A percentile compares a stretch with the other conserved stretches of the same genome.
Evolutionary conservation across 176 grass and related monocot species (phyloP).

Genomic region (Triticum monococcum): DNA sequence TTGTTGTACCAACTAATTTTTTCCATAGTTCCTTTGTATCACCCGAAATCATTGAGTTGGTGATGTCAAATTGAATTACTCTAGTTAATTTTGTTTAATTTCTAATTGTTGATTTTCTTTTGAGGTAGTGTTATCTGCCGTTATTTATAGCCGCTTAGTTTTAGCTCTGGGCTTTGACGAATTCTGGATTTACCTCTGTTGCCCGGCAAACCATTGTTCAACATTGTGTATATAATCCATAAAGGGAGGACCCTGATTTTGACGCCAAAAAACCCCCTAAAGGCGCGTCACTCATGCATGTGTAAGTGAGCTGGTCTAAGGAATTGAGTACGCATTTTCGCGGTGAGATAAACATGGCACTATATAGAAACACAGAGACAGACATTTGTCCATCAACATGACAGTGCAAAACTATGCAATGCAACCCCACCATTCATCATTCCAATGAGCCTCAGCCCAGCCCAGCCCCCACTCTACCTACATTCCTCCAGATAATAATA

Average conservation of each 20-base stretch:
- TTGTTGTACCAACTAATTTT: too few relatives aligned
- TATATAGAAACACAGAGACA: neutral
- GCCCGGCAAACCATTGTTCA: too few relatives aligned
- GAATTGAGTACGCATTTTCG: neutral
- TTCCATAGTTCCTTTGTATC: too few relatives aligned
- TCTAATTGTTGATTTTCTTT: too few relatives aligned
- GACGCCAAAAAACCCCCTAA: neutral
- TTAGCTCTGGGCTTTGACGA: too few relatives aligned
- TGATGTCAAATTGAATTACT: too few relatives aligned
- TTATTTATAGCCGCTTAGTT: too few relatives aligned
- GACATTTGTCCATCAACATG: neutral
- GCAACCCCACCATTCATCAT: conserved; percentile 48
- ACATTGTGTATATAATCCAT: too few relatives aligned
- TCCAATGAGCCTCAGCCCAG: conserved; percentile 21
- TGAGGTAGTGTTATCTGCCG: too few relatives aligned
- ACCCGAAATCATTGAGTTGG: too few relatives aligned
- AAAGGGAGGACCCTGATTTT: neutral
- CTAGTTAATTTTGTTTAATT: too few relatives aligned
- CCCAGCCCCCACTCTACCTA: conserved; percentile 5
- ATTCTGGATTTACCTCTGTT: too few relatives aligned
- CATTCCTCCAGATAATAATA: conserved; percentile 17
- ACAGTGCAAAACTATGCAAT: conserved; percentile 11
- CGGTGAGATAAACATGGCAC: neutral
- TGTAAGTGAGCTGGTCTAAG: neutral
- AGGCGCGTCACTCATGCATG: neutral